Percentiles rank a stretch among this genome's conserved stretches.
These are phyloP conservation scores for Hypsizygus marmoreus DNA, from an alignment of 768 basidiomycete genomes.

Conservation along the genomic window DNA sequence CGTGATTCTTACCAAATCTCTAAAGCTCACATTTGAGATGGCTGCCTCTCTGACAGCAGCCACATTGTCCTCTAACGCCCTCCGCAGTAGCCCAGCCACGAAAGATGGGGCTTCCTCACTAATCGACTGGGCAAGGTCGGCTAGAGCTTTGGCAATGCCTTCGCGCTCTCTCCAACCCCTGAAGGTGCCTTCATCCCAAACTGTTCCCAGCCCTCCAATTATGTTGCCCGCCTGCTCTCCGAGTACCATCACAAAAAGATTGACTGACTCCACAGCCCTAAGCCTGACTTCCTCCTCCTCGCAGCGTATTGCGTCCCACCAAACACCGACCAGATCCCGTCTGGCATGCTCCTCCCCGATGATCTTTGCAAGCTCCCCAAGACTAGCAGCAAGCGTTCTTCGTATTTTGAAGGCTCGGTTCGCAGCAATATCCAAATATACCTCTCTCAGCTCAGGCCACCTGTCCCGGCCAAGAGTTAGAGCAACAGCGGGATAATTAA, in stretches of 20 bases:
- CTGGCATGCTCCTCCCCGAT: slow-evolving; percentile 71
- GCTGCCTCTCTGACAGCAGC: slow-evolving; percentile 86
- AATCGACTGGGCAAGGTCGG: slow-evolving; percentile 44
- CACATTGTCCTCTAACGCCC: slow-evolving; percentile 73
- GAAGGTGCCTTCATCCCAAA: slow-evolving; percentile 61
- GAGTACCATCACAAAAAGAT: slow-evolving; percentile 56
- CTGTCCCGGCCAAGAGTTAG: slow-evolving; percentile 75
- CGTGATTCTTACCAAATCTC: neutral
- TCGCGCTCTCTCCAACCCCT: slow-evolving; percentile 84
- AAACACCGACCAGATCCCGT: slow-evolving; percentile 71
- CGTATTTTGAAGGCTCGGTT: slow-evolving; percentile 65
- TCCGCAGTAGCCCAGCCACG: slow-evolving; percentile 55
- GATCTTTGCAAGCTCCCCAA: slow-evolving; percentile 88
- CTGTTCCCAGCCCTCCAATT: slow-evolving; percentile 47
- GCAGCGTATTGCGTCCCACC: slow-evolving; percentile 57
- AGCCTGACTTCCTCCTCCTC: slow-evolving; percentile 72
- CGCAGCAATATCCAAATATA: slow-evolving; percentile 68
- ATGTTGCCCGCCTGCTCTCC: slow-evolving; percentile 44
- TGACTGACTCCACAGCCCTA: slow-evolving; percentile 69
- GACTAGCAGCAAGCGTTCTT: slow-evolving; percentile 80
- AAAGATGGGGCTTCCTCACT: slow-evolving; percentile 43
- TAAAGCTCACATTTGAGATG: slow-evolving; percentile 56
- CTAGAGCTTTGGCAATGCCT: slow-evolving; percentile 57
- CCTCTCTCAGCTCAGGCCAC: slow-evolving; percentile 72
- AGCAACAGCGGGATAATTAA: slow-evolving; percentile 90